These are phyloP conservation scores for Aspergillus saccharolyticus DNA, from an alignment of 495 filamentous ascomycete species.

Conservation along the genomic window DNA sequence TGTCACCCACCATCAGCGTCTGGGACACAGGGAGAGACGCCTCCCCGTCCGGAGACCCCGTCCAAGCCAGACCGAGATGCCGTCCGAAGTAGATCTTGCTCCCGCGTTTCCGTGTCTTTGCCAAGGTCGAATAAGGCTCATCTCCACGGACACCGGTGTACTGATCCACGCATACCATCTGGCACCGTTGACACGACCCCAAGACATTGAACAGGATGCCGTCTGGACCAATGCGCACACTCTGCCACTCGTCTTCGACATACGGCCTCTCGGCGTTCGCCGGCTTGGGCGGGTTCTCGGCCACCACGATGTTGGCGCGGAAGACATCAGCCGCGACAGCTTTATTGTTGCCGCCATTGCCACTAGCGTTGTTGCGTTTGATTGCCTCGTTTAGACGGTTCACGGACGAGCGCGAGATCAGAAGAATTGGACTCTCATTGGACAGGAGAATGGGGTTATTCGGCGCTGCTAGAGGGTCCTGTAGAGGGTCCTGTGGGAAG, in stretches of 20 bases:
- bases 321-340: conserved; percentile 69
- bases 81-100: conserved; percentile 84
- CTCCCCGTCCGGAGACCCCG: conserved; percentile 17
- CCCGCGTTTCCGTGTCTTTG: conserved; percentile 74
- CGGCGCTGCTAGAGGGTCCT: conserved; percentile 23
- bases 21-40: conserved; percentile 14
- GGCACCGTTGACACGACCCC: conserved; percentile 79
- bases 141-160: conserved; percentile 68
- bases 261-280: conserved; percentile 50
- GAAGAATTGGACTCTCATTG: conserved; percentile 88
- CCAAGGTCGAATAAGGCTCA: conserved; percentile 84
- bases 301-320: conserved; percentile 78
- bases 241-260: conserved; percentile 47
- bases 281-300: conserved; percentile 38
- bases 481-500: conserved; percentile 50
- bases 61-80: conserved; percentile 51
- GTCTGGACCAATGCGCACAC: conserved; percentile 31
- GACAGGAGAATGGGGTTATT: conserved; percentile 67
- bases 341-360: conserved; percentile 23
- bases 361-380: conserved; percentile 28
- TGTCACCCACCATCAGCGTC: conserved; percentile 42
- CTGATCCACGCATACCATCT: conserved; percentile 95
- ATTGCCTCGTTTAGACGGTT: conserved; percentile 71
- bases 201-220: conserved; percentile 59
- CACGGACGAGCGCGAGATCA: conserved; percentile 75